Percentiles rank a stretch among this genome's conserved stretches.
phyloP scores from a whole-genome alignment of 192 early-diverging fungal species.

The Phlyctochytrium bullatum region DNA sequence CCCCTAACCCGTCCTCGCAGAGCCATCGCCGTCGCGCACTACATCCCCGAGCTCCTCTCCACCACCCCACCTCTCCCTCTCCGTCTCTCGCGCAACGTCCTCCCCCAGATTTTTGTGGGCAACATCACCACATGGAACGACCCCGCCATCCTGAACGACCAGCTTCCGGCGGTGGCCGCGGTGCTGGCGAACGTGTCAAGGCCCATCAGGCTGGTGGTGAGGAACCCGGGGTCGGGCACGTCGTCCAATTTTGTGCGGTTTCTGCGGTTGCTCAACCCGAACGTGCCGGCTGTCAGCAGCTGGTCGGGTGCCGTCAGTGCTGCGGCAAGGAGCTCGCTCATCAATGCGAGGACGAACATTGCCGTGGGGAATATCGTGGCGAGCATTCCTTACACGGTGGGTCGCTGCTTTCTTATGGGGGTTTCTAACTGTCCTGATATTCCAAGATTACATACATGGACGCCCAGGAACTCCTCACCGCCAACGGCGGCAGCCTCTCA shows the following conservation, averaged over 20 bases:
- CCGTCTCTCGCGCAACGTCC: conserved; percentile 13
- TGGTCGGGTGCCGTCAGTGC: background rate
- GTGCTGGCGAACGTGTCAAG: background rate
- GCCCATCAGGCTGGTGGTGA: conserved; percentile 9
- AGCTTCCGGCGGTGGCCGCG: background rate
- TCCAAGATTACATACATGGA: conserved; percentile 25
- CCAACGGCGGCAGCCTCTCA: background rate
- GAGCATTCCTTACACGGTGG: conserved; percentile 13
- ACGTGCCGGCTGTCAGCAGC: background rate
- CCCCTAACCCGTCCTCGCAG: background rate
- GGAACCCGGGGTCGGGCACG: conserved; percentile 13
- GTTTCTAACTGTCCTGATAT: background rate
- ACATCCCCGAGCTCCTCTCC: conserved; percentile 10
- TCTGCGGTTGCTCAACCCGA: conserved; percentile 1
- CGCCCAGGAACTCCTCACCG: background rate
- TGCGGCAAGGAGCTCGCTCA: background rate
- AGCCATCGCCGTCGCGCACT: conserved; percentile 25
- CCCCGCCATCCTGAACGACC: background rate
- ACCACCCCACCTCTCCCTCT: conserved; percentile 1
- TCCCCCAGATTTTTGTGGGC: conserved; percentile 19
- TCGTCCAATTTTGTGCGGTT: conserved; percentile 12
- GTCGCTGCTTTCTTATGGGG: background rate
- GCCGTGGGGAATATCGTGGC: conserved; percentile 18
- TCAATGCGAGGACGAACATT: conserved; percentile 12
- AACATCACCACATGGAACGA: conserved; percentile 23